Percentiles rank a stretch among this genome's conserved stretches.
phyloP scores from a whole-genome alignment of 2,329 filamentous ascomycete species.

The Chaetothyriales sp. region DNA sequence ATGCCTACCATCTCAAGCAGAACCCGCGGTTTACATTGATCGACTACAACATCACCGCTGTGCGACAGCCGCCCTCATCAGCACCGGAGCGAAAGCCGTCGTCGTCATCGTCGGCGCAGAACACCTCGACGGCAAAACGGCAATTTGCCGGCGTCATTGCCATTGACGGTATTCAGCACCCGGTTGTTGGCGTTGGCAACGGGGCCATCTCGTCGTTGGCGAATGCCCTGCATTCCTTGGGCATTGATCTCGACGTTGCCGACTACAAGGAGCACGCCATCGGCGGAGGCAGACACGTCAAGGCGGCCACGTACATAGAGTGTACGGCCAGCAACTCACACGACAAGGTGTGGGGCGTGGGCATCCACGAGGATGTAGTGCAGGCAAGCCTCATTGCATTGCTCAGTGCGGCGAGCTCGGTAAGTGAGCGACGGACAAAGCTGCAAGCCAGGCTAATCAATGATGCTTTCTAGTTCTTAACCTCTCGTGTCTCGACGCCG shows the following conservation, averaged over 20 bases:
- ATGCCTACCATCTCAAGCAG: constrained; percentile 69
- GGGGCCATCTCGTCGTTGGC: constrained; percentile 83
- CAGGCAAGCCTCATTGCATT: constrained; percentile 79
- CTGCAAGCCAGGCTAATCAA: constrained; percentile 4
- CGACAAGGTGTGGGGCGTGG: constrained; percentile 71
- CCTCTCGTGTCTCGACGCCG: constrained; percentile 56
- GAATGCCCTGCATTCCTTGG: constrained; percentile 62
- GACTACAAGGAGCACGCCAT: constrained; percentile 97
- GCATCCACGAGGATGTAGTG: constrained; percentile 83
- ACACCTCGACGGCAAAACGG: constrained; percentile 64
- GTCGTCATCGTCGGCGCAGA: constrained; percentile 22
- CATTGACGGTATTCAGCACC: constrained; percentile 67
- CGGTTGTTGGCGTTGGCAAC: constrained; percentile 68
- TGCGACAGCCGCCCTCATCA: constrained; percentile 49
- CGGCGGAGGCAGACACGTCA: constrained; percentile 64
- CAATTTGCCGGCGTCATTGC: constrained; percentile 74
- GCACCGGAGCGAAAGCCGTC: not conserved
- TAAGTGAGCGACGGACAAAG: constrained; percentile 36
- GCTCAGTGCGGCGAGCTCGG: constrained; percentile 71
- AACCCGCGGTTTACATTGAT: constrained; percentile 77
- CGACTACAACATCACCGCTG: constrained; percentile 81
- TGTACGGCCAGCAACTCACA: constrained; percentile 58
- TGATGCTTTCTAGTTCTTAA: constrained; percentile 47
- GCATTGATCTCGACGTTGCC: constrained; percentile 76
- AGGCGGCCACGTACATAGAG: constrained; percentile 92